Evolutionary conservation across 2,329 filamentous ascomycete species (phyloP), one percentile per base, ranked within the genome.

Genomic region (Teratosphaeria destructans): DNA sequence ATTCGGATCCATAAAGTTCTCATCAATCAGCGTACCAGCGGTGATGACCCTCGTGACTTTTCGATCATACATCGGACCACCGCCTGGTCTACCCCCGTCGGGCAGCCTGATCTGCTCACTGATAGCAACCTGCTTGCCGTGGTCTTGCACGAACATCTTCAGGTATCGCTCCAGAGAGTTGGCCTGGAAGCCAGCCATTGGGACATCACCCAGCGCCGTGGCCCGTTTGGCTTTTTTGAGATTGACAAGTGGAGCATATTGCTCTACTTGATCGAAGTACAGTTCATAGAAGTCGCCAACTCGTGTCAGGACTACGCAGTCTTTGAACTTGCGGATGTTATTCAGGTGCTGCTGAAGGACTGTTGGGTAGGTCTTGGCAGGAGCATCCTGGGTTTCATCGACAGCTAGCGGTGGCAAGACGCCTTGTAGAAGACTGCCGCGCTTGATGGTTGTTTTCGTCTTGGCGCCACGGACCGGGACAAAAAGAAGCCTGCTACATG

Each of bases 231-330:
- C 86, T 58, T 95, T 85, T 74, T 96, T 97, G 69, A 99, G 77
- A 68, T 91, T 94, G 64, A 99, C 79, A 53, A 95, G 78, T 1
- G 91, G 89, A 1, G 88, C 93, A 72, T 88, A 88, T 70, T 96
- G 86, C 60, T 95, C 89, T 11, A 95, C 94, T 72, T 99, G 92
- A 68, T 95, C 88, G 73, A 97, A 95, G 76, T 99, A 99, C 60
- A 99, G 78, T 82, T 99, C 94, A 75, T 97, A 99, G 75, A 99
- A 99, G 61, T 92, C 87, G 59, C 94, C 94, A 32, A 99, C 91
- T 59, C 93, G 85, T 3, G 94, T 99, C 61, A 99, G 77, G 7
- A 99, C 74, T 47, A 99, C 88, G 74, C 93, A 97, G 68, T 95
- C 90, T 68, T 86, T 84, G 75, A 95, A 96, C 68, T 88, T 91